These are phyloP conservation scores for Bocquillonia castaneifolia DNA, from an alignment of 441 rosid genomes.

Conservation along the genomic window DNA sequence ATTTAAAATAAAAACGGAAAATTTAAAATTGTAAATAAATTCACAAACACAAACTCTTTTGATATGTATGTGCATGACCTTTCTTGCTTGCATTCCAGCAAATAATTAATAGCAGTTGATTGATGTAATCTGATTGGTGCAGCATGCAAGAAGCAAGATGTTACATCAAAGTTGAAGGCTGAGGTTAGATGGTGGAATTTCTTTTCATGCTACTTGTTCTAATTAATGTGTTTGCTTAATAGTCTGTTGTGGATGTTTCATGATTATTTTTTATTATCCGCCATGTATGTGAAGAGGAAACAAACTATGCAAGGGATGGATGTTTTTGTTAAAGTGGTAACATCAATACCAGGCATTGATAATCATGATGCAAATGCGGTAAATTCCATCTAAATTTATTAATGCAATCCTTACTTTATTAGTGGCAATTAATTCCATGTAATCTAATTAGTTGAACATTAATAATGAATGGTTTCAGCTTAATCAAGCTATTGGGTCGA, in stretches of 20 bases:
- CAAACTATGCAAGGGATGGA: constrained; percentile 58
- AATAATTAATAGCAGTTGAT: not conserved
- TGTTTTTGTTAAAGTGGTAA: constrained; percentile 51
- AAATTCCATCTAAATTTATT: constrained; percentile 21
- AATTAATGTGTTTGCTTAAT: not conserved
- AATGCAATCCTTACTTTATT: not conserved
- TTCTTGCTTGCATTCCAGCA: not conserved
- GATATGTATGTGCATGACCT: too few relatives aligned
- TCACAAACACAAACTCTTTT: too few relatives aligned
- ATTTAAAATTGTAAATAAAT: too few relatives aligned
- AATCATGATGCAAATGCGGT: constrained; percentile 83
- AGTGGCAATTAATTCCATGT: too few relatives aligned
- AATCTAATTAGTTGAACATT: not conserved
- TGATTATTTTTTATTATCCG: not conserved
- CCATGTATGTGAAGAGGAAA: constrained; percentile 49
- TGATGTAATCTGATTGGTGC: constrained; percentile 24
- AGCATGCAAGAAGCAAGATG: constrained; percentile 79
- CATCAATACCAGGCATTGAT: constrained; percentile 75
- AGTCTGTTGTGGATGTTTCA: not conserved
- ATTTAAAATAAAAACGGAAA: too few relatives aligned
- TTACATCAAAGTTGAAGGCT: constrained; percentile 52
- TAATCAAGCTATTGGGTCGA: constrained; percentile 81
- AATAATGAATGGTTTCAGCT: constrained; percentile 44
- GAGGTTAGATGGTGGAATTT: constrained; percentile 55
- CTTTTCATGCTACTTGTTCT: not conserved